Conservation (phyloP, 2,329 filamentous ascomycete species). For the Arthrinium puccinioides region DNA sequence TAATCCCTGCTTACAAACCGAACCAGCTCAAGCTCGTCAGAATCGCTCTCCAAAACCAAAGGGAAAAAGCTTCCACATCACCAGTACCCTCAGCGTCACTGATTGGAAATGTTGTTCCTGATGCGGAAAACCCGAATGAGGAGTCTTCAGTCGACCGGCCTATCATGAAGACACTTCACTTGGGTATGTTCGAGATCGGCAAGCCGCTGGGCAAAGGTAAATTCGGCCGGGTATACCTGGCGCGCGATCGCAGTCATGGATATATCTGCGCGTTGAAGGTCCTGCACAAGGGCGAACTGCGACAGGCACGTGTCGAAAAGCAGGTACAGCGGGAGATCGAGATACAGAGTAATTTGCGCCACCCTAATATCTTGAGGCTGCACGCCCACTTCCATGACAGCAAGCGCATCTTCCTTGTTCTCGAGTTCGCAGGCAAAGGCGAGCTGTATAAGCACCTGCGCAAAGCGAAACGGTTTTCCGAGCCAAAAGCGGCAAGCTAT, state of each 20-base stretch:
- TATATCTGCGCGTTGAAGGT: conserved; percentile 70
- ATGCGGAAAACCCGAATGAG: too few species aligned
- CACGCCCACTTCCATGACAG: conserved; percentile 68
- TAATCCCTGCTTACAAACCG: too few species aligned
- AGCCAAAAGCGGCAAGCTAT: conserved; percentile 64
- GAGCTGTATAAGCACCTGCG: conserved; percentile 67
- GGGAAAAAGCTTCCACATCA: too few species aligned
- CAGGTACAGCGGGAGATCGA: conserved; percentile 19
- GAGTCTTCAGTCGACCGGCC: too few species aligned
- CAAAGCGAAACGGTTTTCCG: conserved; percentile 58
- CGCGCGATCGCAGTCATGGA: conserved; percentile 56
- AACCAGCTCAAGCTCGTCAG: too few species aligned
- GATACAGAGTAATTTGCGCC: conserved; percentile 64
- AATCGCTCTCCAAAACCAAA: too few species aligned
- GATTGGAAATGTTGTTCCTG: too few species aligned
- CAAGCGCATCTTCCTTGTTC: conserved; percentile 64
- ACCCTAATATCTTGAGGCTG: conserved; percentile 60
- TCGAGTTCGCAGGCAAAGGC: conserved; percentile 58
- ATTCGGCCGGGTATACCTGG: conserved; percentile 66
- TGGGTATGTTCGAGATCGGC: conserved; percentile 56
- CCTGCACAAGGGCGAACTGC: conserved; percentile 63
- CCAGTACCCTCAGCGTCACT: too few species aligned
- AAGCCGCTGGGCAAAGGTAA: conserved; percentile 63
- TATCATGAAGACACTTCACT: too few species aligned
- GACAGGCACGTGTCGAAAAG: conserved; percentile 53